Conservation (phyloP, 2,329 filamentous ascomycete genomes). For the Hyphodiscus sp. region DNA sequence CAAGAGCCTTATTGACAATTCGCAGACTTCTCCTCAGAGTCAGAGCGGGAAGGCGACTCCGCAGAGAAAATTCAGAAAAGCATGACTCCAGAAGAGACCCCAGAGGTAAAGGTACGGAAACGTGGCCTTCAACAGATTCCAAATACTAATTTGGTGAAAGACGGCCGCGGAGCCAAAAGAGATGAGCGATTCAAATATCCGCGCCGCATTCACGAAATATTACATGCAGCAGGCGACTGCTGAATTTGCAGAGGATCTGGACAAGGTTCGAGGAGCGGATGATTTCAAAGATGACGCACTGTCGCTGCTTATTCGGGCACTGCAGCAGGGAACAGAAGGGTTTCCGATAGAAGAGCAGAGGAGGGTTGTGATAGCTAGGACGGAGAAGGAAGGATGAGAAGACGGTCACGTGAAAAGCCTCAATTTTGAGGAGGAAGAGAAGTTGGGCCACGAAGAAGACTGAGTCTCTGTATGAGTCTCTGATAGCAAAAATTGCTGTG, state of each 20-base stretch:
- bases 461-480: too few relatives aligned
- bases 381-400: background rate
- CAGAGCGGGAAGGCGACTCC: constrained; percentile 17
- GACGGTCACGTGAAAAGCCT: too few relatives aligned
- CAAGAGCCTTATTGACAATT: background rate
- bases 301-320: constrained; percentile 57
- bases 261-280: constrained; percentile 59
- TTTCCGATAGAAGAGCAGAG: constrained; percentile 50
- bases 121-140: background rate
- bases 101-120: background rate
- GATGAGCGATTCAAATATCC: constrained; percentile 15
- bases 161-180: background rate
- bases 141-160: background rate
- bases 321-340: constrained; percentile 60
- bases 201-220: constrained; percentile 48
- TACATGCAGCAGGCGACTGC: constrained; percentile 64
- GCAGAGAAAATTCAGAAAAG: background rate
- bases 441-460: too few relatives aligned
- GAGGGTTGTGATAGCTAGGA: constrained; percentile 20
- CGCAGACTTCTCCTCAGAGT: constrained; percentile 6
- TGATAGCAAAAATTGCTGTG: too few relatives aligned
- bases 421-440: too few relatives aligned
- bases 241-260: constrained; percentile 69
- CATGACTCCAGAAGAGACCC: background rate
- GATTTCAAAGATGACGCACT: constrained; percentile 65